phyloP scores from a whole-genome alignment of 2,329 filamentous ascomycete species.

The Ascochyta clinopodiicola region DNA sequence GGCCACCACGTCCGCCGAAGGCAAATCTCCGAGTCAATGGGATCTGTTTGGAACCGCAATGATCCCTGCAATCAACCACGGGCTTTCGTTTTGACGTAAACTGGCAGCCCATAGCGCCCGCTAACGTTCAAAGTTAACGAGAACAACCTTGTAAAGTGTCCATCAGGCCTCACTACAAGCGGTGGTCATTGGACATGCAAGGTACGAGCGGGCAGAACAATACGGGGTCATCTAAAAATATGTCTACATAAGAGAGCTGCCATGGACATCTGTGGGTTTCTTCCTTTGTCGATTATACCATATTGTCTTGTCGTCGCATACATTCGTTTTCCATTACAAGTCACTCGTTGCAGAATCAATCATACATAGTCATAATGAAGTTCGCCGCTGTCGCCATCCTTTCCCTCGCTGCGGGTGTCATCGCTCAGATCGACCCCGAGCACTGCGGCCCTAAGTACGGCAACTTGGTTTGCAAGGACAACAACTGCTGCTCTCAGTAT shows the following conservation, averaged over 20 bases:
- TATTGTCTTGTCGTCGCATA: background rate
- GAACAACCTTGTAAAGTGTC: constrained; percentile 7
- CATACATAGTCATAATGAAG: constrained; percentile 40
- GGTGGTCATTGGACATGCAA: constrained; percentile 21
- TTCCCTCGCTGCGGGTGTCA: constrained; percentile 33
- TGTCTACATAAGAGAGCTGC: constrained; percentile 15
- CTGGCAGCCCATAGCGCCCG: constrained; percentile 23
- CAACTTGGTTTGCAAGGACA: constrained; percentile 41
- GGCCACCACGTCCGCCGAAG: constrained; percentile 1
- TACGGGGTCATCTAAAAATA: constrained; percentile 23
- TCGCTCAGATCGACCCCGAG: constrained; percentile 34
- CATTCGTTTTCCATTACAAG: constrained; percentile 1
- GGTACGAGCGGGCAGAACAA: constrained; percentile 18
- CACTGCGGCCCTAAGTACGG: constrained; percentile 47
- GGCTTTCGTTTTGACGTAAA: constrained; percentile 18
- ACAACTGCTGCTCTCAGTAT: constrained; percentile 49
- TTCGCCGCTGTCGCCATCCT: constrained; percentile 31
- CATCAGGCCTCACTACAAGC: constrained; percentile 15
- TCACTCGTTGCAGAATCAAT: constrained; percentile 11
- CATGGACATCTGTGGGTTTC: constrained; percentile 1
- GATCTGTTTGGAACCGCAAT: background rate
- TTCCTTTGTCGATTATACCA: constrained; percentile 2
- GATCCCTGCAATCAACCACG: constrained; percentile 23
- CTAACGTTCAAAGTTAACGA: constrained; percentile 16
- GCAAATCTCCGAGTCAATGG: constrained; percentile 15